phyloP scores from a whole-genome alignment of 1,284 basidiomycete species.

The Boletus semigastroideus region DNA sequence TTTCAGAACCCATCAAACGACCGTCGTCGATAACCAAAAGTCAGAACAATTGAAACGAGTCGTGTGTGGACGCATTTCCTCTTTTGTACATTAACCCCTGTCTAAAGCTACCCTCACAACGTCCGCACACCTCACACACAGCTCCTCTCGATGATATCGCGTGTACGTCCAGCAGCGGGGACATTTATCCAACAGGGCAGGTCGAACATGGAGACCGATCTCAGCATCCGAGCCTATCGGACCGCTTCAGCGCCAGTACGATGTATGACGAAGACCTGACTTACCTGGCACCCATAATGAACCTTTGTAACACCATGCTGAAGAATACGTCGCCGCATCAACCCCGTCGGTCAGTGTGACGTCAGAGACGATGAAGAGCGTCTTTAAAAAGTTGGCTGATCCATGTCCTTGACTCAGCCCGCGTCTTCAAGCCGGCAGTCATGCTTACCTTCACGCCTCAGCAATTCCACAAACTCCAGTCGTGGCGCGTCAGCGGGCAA shows the following conservation, averaged over 20 bases:
- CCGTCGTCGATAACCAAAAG: background rate
- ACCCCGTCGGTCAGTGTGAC: conserved; percentile 48
- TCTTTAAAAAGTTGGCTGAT: conserved; percentile 61
- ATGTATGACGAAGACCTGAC: conserved; percentile 1
- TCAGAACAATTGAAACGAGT: conserved; percentile 2
- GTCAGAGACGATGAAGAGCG: conserved; percentile 77
- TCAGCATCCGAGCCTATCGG: conserved; percentile 15
- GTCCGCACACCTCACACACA: conserved; percentile 29
- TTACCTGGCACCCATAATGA: conserved; percentile 46
- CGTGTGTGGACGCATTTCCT: conserved; percentile 1
- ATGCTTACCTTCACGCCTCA: conserved; percentile 51
- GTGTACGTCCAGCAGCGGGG: conserved; percentile 37
- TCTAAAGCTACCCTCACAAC: conserved; percentile 12
- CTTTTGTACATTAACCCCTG: conserved; percentile 15
- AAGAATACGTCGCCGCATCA: conserved; percentile 36
- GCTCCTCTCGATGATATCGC: conserved; percentile 23
- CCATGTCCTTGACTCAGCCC: conserved; percentile 1
- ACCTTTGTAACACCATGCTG: conserved; percentile 50
- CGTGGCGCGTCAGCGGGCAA: conserved; percentile 36
- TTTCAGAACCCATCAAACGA: conserved; percentile 47
- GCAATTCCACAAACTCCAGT: conserved; percentile 32
- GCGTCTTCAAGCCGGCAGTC: background rate
- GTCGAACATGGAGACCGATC: conserved; percentile 21
- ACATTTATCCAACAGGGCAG: conserved; percentile 27
- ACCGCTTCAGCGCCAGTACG: background rate